phyloP scores from a whole-genome alignment of 2,329 filamentous ascomycete species.

The Neonectria magnoliae region DNA sequence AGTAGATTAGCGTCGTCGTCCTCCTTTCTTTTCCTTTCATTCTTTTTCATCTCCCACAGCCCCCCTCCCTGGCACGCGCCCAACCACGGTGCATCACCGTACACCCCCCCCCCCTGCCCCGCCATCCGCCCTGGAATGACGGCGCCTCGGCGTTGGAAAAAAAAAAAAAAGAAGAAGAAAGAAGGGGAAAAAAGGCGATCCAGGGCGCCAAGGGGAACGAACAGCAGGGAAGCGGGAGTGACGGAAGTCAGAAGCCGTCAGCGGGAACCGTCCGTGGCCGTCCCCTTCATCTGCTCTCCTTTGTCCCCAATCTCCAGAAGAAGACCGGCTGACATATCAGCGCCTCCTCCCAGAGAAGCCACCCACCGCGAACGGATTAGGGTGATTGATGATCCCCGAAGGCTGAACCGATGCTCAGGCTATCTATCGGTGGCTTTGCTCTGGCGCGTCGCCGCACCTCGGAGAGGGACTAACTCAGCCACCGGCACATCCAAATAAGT shows the following conservation, averaged over 20 bases:
- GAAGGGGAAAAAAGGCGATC: too few relatives aligned
- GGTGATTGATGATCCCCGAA: background rate
- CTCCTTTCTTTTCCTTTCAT: background rate
- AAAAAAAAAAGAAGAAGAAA: too few relatives aligned
- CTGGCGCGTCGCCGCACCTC: conserved; percentile 1
- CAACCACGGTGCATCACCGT: background rate
- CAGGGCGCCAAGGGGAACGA: background rate
- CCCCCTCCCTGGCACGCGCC: background rate
- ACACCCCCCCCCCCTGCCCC: background rate
- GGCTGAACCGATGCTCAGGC: background rate
- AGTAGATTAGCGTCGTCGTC: background rate
- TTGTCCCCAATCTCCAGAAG: too few relatives aligned
- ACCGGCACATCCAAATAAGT: background rate
- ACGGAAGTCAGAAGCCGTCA: background rate
- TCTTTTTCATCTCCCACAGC: conserved; percentile 4
- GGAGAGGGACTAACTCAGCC: background rate
- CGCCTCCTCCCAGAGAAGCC: too few relatives aligned
- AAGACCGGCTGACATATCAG: too few relatives aligned
- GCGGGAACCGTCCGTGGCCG: background rate
- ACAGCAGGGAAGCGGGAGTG: background rate
- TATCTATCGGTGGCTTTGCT: background rate
- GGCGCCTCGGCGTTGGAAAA: background rate
- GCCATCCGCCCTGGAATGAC: background rate
- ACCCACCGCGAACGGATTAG: too few relatives aligned
- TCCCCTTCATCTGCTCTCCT: background rate